Evolutionary conservation across 179 eudicot genomes (phyloP), one percentile per base, ranked within the genome.

Genomic region (Sideroxylon spinosum): DNA sequence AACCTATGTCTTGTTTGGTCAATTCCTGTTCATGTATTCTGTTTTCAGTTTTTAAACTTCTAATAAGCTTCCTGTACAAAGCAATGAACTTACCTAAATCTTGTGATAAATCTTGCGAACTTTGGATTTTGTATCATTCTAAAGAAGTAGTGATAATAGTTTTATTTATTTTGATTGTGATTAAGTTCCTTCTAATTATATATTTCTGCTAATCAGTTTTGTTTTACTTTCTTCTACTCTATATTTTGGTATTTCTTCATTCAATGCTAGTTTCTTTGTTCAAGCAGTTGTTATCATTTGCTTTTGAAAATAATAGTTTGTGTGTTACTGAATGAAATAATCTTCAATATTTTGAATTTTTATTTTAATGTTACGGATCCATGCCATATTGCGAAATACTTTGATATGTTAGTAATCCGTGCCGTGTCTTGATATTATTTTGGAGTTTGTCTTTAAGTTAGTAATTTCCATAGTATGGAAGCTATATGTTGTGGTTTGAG

Each of bases 1-100:
- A 57, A 12, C 28, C 14, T 11, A 52, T 56, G 56, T 23, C 26
- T 16, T 26, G 66, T 37, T 61, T 48, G 52, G 50, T 61, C 52
- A 14, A n/a, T n/a, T 28, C 3, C 9, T 60, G 8, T 48, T 37
- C 56, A 14, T 32, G 48, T 23, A 23, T 14, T 63, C 37, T 25
- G 28, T 71, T 76, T 66, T 78, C 65, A 14, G 76, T 29, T 68
- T 73, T 71, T 66, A 63, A 57, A n/a, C 74, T n/a, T 37, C 65
- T n/a, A 74, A 52, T 60, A 46, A 61, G 17, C 3, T 1, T 37
- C 44, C 44, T 75, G 25, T 23, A 46, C 55, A 48, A 48, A 23
- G 14, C 28, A 11, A 57, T n/a, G 37, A n/a, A 28, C 20, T 60
- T 74, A 60, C 19, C 5, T 20, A 17, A 75, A 62, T 26, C 28